A percentile compares a stretch with the other conserved stretches of the same genome.
phyloP scores from a whole-genome alignment of 306 rosid genomes.

The Prunus padus region DNA sequence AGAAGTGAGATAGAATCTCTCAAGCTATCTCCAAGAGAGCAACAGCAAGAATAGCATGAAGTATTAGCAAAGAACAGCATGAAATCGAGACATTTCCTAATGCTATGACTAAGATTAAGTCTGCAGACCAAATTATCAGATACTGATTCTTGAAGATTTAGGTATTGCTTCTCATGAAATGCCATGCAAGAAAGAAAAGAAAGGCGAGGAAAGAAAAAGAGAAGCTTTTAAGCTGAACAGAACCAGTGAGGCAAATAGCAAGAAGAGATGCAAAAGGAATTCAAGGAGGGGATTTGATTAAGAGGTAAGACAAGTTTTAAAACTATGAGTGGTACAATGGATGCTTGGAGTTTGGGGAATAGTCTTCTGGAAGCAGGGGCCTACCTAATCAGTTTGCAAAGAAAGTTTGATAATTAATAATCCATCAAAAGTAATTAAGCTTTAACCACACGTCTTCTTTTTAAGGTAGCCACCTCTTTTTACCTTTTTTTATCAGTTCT shows the following conservation, averaged over 20 bases:
- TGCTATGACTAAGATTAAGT: conserved; percentile 25
- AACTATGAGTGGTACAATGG: conserved; percentile 33
- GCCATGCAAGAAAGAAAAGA: conserved; percentile 28
- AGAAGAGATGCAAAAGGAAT: conserved; percentile 25
- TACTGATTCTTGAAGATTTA: conserved; percentile 23
- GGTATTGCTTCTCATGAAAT: conserved; percentile 24
- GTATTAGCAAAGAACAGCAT: conserved; percentile 41
- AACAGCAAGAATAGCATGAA: conserved; percentile 36
- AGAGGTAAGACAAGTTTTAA: conserved; percentile 15
- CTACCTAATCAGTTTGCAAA: conserved; percentile 32
- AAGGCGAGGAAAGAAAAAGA: conserved; percentile 8
- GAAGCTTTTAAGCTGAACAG: too few relatives aligned
- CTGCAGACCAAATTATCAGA: conserved; percentile 40
- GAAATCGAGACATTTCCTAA: conserved; percentile 41
- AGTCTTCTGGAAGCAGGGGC: conserved; percentile 37
- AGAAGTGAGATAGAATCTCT: conserved; percentile 63
- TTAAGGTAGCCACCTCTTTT: background rate
- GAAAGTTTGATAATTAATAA: conserved; percentile 16
- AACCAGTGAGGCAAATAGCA: conserved; percentile 23
- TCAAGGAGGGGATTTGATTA: conserved; percentile 28
- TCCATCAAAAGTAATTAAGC: conserved; percentile 29
- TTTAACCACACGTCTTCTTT: conserved; percentile 23
- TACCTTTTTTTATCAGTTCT: conserved; percentile 24
- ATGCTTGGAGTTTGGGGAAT: conserved; percentile 44
- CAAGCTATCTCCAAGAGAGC: conserved; percentile 38